Evolutionary conservation across 306 rosid species (phyloP), one percentile per base, ranked within the genome.

Genomic region (Mimosa pudica): DNA sequence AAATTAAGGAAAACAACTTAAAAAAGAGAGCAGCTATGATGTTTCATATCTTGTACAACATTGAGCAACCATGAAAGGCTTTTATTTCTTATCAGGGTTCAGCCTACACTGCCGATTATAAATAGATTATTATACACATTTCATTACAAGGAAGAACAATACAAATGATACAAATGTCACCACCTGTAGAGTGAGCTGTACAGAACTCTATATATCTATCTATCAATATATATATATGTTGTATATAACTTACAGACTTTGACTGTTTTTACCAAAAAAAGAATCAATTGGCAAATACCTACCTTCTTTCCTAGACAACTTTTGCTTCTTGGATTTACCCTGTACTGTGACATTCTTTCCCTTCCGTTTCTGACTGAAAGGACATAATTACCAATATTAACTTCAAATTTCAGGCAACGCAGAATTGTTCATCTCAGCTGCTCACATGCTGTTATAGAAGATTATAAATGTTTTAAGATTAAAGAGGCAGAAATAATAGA

Each of bases 301-400:
- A 75, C 88, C 91, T 81, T 88, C 90, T 86, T 89, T 89, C 36
- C 80, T 82, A 24, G 89, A 74, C 72, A 79, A 45, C 88, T 88
- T 95, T 58, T 69, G 92, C 87, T 54, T 91, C 88, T 92, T 91
- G 78, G 84, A 83, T 79, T 85, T 91, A 74, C 91, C 84, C 57
- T 76, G 84, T 75, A 80, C 73, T n/a, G 77, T 30, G 57, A 46
- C 73, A 47, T 13, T 10, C 20, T 33, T 80, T 58, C 83, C 87
- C 84, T 87, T 88, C 65, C 58, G 81, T 51, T 74, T 74, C 77
- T 44, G 62, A 78, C 95, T 91, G 91, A 64, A 74, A 79, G 46
- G 77, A 82, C 67, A 84, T 10, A 32, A 20, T 48, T 16, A 78
- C 74, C 51, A 65, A 61, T 57, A 33, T 69, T 20, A 80, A 73